These are phyloP conservation scores for Onygenales sp. DNA, from an alignment of 2,329 filamentous ascomycete genomes.

Conservation along the genomic window DNA sequence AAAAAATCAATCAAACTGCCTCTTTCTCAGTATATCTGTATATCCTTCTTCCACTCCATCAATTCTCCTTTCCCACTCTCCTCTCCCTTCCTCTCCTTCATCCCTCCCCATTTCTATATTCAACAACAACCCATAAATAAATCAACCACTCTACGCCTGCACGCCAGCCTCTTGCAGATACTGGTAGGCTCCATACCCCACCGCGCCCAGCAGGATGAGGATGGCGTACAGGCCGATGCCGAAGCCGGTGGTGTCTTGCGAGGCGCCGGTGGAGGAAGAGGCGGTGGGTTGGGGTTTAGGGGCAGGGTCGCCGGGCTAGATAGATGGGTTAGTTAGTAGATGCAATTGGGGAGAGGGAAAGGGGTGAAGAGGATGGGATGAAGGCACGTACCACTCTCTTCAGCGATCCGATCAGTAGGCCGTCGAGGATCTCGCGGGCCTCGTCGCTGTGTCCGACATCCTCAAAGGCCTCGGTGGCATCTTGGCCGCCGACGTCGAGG, in stretches of 20 bases:
- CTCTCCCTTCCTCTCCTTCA: not conserved
- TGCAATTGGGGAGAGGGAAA: not conserved
- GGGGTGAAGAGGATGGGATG: constrained; percentile 4
- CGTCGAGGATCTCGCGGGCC: constrained; percentile 83
- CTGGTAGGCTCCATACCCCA: constrained; percentile 75
- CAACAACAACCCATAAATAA: not conserved
- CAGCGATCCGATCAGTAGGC: constrained; percentile 62
- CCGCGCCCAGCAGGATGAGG: constrained; percentile 64
- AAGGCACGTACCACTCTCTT: constrained; percentile 63
- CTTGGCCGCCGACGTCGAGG: constrained; percentile 89
- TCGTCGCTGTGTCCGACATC: constrained; percentile 99
- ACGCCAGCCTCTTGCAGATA: constrained; percentile 54
- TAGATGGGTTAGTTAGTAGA: not conserved
- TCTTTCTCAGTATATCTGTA: not conserved
- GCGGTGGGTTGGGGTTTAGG: constrained; percentile 52
- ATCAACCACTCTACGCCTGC: not conserved
- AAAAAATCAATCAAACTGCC: too few species aligned
- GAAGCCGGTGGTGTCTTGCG: constrained; percentile 34
- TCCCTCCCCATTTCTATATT: not conserved
- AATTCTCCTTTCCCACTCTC: not conserved
- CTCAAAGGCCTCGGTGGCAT: constrained; percentile 96
- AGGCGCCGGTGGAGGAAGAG: constrained; percentile 17
- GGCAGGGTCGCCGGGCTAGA: constrained; percentile 62
- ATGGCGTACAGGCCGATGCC: constrained; percentile 76
- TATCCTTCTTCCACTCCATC: not conserved